Evolutionary conservation across 2,329 filamentous ascomycete genomes (phyloP), one percentile per base, ranked within the genome.

Genomic region (Ceratocystis lukuohia): DNA sequence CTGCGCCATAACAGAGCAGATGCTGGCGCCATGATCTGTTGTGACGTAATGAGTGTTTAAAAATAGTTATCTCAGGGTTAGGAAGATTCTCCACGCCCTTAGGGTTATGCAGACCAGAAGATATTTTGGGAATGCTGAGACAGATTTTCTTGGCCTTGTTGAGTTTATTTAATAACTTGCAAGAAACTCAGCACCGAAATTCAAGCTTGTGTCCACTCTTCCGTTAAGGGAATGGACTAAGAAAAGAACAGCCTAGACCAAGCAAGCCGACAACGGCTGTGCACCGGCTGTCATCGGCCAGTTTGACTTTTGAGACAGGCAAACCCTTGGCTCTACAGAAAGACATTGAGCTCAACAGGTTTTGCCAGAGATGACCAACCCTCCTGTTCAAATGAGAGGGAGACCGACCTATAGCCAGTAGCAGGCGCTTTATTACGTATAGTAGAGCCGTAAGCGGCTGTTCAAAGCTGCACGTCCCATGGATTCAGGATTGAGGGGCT

Each of bases 1-100:
- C 82, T 83, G 68, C 86, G 84, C 83, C 86, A 89, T 46, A 91
- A 78, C 61, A 84, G 78, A 64, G 84, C 80, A 61, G 83, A 80
- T 64, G 84, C 75, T 30, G 82, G 81, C 66, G 77, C 71, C 76
- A 78, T 78, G 37, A 59, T 69, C 61, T 17, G 6, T 15, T 12
- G 17, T 62, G 61, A 41, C 8, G 37, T 50, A 48, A 28, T 28
- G 15, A 22, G 30, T 17, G 20, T 2, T 6, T 4, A n/a, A 25
- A 10, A 25, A 53, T 25, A 22, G 10, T 1, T 20, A 0, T 59
- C 4, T 2, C 20, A 37, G 56, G 56, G 56, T 59, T 59, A n/a
- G 0, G 28, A 15, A 15, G 10, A 41, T 41, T 1, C 0, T 5
- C 10, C 22, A 4, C 8, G 17, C 15, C 0, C 5, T 37, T 33